phyloP scores from a whole-genome alignment of 2,329 filamentous ascomycete genomes.

The Coniochaeta sp. region DNA sequence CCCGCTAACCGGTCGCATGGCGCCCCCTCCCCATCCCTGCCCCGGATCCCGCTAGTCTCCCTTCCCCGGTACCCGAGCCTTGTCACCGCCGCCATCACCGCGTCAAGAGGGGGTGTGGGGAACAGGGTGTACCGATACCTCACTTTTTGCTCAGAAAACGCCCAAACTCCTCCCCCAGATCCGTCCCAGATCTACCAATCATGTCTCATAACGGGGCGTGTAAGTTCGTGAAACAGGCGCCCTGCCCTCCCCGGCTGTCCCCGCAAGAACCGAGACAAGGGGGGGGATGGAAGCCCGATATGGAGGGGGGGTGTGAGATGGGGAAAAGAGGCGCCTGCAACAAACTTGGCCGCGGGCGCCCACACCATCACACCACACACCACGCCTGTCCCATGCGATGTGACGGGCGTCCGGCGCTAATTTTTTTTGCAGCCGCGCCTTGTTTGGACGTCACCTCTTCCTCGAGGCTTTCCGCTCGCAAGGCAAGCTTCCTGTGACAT shows the following conservation, averaged over 20 bases:
- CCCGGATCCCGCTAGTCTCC: background rate
- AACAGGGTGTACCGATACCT: slow-evolving; percentile 27
- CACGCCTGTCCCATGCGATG: slow-evolving; percentile 24
- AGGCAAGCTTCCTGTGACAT: background rate
- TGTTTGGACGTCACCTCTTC: slow-evolving; percentile 20
- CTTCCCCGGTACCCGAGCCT: background rate
- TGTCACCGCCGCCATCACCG: no score
- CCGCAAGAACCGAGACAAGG: slow-evolving; percentile 17
- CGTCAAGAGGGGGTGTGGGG: slow-evolving; percentile 6
- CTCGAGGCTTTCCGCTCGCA: slow-evolving; percentile 14
- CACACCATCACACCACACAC: no score
- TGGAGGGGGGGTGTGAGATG: slow-evolving; percentile 17
- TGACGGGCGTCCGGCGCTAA: slow-evolving; percentile 31
- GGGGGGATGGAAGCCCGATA: slow-evolving; percentile 1
- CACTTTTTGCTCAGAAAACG: slow-evolving; percentile 33
- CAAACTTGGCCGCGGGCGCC: slow-evolving; percentile 1
- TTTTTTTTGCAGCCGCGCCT: slow-evolving; percentile 21
- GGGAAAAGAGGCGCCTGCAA: slow-evolving; percentile 9
- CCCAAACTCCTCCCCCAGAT: slow-evolving; percentile 22
- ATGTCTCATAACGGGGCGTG: slow-evolving; percentile 40
- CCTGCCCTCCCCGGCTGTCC: slow-evolving; percentile 19
- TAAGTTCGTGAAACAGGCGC: slow-evolving; percentile 37
- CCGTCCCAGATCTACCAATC: slow-evolving; percentile 40
- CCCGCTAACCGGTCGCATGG: background rate
- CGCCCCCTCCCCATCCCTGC: background rate